Conservation (phyloP, 805 yeast genomes). For the Hanseniaspora lachancei region DNA sequence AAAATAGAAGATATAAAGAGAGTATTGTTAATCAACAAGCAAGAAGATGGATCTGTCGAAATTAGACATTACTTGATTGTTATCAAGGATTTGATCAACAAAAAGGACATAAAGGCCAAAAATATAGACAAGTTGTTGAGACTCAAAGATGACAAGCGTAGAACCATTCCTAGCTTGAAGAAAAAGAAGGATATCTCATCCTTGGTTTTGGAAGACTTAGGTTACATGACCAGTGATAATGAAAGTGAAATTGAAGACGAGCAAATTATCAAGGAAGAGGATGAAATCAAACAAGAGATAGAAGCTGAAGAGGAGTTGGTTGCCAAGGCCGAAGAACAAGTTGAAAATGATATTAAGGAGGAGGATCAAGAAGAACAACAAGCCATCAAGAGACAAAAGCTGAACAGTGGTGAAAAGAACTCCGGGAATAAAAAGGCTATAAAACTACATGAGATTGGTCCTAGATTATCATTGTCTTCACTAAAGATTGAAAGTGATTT, state of each 20-base stretch:
- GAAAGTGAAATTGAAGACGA: slow-evolving; percentile 74
- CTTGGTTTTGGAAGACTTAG: slow-evolving; percentile 64
- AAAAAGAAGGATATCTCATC: slow-evolving; percentile 67
- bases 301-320: slow-evolving; percentile 28
- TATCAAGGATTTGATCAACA: slow-evolving; percentile 66
- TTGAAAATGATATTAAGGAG: slow-evolving; percentile 17
- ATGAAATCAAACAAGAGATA: slow-evolving; percentile 24
- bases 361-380: slow-evolving; percentile 19
- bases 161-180: slow-evolving; percentile 52
- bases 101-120: slow-evolving; percentile 56
- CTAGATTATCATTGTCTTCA: slow-evolving; percentile 63
- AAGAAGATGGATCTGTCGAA: slow-evolving; percentile 62
- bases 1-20: slow-evolving; percentile 64
- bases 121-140: slow-evolving; percentile 36
- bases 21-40: slow-evolving; percentile 71
- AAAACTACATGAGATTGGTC: slow-evolving; percentile 85
- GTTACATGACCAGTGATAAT: slow-evolving; percentile 72
- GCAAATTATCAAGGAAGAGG: slow-evolving; percentile 46
- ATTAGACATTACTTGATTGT: slow-evolving; percentile 82
- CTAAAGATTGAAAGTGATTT: slow-evolving; percentile 86
- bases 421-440: slow-evolving; percentile 60
- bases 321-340: slow-evolving; percentile 18
- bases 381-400: slow-evolving; percentile 12
- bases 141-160: slow-evolving; percentile 7
- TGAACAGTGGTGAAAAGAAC: slow-evolving; percentile 14